Percentiles rank a stretch among this genome's conserved stretches.
Conservation (phyloP, 352 stramenopile genomes). For the Pythium graminicola region DNA sequence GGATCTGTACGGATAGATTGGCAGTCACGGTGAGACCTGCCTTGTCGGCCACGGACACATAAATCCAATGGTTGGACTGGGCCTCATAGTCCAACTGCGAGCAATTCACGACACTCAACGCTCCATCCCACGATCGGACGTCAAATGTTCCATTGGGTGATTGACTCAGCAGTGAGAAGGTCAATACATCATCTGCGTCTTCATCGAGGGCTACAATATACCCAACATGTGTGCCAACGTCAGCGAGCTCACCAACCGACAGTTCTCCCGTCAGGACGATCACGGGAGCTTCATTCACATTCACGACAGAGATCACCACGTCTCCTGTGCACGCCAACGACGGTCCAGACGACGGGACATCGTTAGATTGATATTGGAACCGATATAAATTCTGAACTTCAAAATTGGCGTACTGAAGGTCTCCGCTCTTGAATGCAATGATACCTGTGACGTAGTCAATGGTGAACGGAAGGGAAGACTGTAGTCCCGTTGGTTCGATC, state of each 20-base stretch:
- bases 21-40: slow-evolving; percentile 11
- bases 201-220: slow-evolving; percentile 21
- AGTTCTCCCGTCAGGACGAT: slow-evolving; percentile 16
- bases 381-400: slow-evolving; percentile 33
- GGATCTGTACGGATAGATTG: slow-evolving; percentile 10
- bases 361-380: slow-evolving; percentile 42
- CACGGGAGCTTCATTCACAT: slow-evolving; percentile 44
- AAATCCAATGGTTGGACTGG: slow-evolving; percentile 6
- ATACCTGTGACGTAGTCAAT: slow-evolving; percentile 31
- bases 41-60: slow-evolving; percentile 15
- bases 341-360: slow-evolving; percentile 30
- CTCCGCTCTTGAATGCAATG: slow-evolving; percentile 22
- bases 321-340: slow-evolving; percentile 37
- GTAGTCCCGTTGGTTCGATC: slow-evolving; percentile 7
- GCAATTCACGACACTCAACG: slow-evolving; percentile 9
- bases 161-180: slow-evolving; percentile 18
- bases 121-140: slow-evolving; percentile 10
- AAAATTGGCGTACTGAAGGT: slow-evolving; percentile 32
- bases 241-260: slow-evolving; percentile 27
- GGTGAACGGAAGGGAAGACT: slow-evolving; percentile 12
- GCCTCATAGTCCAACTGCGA: slow-evolving; percentile 20
- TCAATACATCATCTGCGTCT: slow-evolving; percentile 23
- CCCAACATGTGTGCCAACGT: slow-evolving; percentile 6
- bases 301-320: slow-evolving; percentile 37
- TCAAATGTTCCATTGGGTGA: slow-evolving; percentile 10